phyloP scores from a whole-genome alignment of 768 basidiomycete species.

The Wakefieldia striispora region DNA sequence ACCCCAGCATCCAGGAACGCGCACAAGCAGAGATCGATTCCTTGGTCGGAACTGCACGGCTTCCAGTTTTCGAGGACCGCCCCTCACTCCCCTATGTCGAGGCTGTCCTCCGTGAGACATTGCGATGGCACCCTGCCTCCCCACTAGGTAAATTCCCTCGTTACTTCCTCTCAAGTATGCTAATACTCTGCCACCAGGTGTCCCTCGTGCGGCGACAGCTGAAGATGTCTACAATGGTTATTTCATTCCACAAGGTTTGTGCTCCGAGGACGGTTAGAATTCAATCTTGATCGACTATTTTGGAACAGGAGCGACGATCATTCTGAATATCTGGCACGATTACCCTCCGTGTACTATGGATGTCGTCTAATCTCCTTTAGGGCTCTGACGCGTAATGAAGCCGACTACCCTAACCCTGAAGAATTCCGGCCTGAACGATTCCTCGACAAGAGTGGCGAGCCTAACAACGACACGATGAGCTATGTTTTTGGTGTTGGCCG shows the following conservation, averaged over 20 bases:
- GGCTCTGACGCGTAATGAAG: constrained; percentile 36
- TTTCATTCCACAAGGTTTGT: constrained; percentile 52
- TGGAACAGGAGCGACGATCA: constrained; percentile 25
- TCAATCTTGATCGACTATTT: not conserved
- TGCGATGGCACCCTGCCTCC: constrained; percentile 35
- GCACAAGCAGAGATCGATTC: constrained; percentile 39
- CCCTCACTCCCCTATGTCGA: constrained; percentile 25
- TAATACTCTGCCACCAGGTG: constrained; percentile 11
- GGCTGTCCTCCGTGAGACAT: constrained; percentile 32
- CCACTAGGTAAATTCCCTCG: constrained; percentile 28
- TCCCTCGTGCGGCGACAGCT: constrained; percentile 35
- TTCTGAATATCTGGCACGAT: constrained; percentile 28
- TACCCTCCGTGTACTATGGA: not conserved
- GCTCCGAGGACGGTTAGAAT: too few relatives aligned
- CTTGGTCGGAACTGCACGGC: constrained; percentile 29
- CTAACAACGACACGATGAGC: constrained; percentile 28
- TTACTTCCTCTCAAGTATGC: not conserved
- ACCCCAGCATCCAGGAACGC: constrained; percentile 35
- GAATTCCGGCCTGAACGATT: constrained; percentile 38
- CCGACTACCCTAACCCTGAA: constrained; percentile 33
- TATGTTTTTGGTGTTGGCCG: constrained; percentile 38
- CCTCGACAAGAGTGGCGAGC: constrained; percentile 18
- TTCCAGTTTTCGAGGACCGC: constrained; percentile 32
- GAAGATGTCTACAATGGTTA: constrained; percentile 47
- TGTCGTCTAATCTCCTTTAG: constrained; percentile 9